These are phyloP conservation scores for Suhomyces emberorum DNA, from an alignment of 805 yeast genomes.

Conservation along the genomic window DNA sequence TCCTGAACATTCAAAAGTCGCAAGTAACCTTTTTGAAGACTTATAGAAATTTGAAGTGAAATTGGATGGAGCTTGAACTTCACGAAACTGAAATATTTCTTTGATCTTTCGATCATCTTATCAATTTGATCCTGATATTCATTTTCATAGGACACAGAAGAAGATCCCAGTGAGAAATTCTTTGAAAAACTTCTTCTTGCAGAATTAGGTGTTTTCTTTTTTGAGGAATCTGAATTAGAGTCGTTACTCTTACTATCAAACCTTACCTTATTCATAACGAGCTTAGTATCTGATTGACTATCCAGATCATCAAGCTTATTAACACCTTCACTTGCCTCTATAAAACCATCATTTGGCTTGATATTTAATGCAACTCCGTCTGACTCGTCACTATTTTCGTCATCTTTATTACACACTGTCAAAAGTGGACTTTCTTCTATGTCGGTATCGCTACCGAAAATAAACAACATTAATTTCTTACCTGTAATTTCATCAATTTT, in stretches of 20 bases:
- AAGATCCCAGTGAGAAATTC: background rate
- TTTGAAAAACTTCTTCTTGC: background rate
- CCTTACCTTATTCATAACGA: background rate
- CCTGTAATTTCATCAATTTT: constrained; percentile 40
- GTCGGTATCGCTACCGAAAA: constrained; percentile 29
- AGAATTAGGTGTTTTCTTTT: background rate
- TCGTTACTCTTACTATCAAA: constrained; percentile 5
- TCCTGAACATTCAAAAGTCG: constrained; percentile 37
- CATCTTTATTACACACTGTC: constrained; percentile 5
- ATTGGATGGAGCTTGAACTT: constrained; percentile 40
- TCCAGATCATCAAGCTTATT: constrained; percentile 6
- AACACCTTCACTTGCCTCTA: constrained; percentile 10
- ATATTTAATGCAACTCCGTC: constrained; percentile 8
- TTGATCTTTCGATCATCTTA: constrained; percentile 73
- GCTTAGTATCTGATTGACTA: background rate
- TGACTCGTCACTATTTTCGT: constrained; percentile 7
- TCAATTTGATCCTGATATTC: constrained; percentile 32
- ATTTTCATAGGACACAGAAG: constrained; percentile 2
- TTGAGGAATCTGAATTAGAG: background rate
- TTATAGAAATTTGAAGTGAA: constrained; percentile 33
- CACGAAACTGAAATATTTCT: constrained; percentile 66
- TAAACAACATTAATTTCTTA: constrained; percentile 32
- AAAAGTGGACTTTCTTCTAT: constrained; percentile 21
- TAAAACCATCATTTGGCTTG: constrained; percentile 7
- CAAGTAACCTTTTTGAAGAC: constrained; percentile 30